phyloP scores from a whole-genome alignment of 2,329 filamentous ascomycete species.

The Clonostachys sp. region DNA sequence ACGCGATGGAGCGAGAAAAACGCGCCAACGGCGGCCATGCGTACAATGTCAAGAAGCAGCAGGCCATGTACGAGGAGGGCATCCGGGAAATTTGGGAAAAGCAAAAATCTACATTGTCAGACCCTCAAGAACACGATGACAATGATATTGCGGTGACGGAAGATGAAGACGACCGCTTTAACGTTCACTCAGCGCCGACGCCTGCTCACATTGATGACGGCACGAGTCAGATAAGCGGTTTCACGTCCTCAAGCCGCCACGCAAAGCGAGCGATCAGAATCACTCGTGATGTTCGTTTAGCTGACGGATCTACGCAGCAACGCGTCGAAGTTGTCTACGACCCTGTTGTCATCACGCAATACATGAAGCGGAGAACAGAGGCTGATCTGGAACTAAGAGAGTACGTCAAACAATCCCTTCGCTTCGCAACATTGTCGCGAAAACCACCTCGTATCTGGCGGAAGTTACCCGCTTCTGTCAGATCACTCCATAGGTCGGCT shows the following conservation, averaged over 20 bases:
- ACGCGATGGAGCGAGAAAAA: slow-evolving; percentile 82
- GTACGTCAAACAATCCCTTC: slow-evolving; percentile 39
- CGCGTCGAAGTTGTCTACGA: slow-evolving; percentile 71
- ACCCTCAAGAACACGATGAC: slow-evolving; percentile 63
- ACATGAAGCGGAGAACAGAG: slow-evolving; percentile 72
- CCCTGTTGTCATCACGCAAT: slow-evolving; percentile 82
- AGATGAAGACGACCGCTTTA: slow-evolving; percentile 64
- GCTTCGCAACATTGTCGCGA: slow-evolving; percentile 1
- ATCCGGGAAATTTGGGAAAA: slow-evolving; percentile 91
- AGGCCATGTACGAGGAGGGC: slow-evolving; percentile 85
- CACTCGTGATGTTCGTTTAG: slow-evolving; percentile 50
- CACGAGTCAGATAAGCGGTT: slow-evolving; percentile 70
- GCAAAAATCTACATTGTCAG: slow-evolving; percentile 74
- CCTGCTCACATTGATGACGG: slow-evolving; percentile 73
- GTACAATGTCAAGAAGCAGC: slow-evolving; percentile 95
- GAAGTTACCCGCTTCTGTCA: slow-evolving; percentile 8
- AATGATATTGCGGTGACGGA: slow-evolving; percentile 53
- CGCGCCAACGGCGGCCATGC: slow-evolving; percentile 90
- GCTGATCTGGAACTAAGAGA: slow-evolving; percentile 69
- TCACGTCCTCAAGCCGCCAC: slow-evolving; percentile 60
- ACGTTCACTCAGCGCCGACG: slow-evolving; percentile 65
- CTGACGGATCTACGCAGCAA: slow-evolving; percentile 49
- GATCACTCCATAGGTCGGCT: slow-evolving; percentile 11
- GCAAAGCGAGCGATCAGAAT: slow-evolving; percentile 69
- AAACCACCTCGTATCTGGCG: slow-evolving; percentile 8